These are phyloP conservation scores for Colletotrichum sp. DNA, from an alignment of 2,329 filamentous ascomycete genomes.

Conservation along the genomic window DNA sequence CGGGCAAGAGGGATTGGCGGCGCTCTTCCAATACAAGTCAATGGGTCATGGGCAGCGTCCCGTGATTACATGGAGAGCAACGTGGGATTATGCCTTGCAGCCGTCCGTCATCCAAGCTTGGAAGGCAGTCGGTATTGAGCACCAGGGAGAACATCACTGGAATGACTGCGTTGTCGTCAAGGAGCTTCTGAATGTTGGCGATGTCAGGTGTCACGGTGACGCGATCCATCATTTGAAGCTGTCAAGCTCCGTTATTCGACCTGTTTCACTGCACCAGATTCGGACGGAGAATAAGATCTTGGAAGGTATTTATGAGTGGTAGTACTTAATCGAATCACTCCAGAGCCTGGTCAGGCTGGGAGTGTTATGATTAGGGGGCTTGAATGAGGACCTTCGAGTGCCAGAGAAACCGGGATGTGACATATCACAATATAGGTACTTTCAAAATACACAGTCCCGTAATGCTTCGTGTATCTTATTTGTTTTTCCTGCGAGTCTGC, in stretches of 20 bases:
- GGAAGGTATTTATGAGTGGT: accelerated
- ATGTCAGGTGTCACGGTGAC: not conserved
- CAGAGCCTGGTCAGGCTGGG: no score
- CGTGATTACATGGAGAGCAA: not conserved
- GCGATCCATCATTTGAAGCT: not conserved
- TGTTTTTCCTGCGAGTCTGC: no score
- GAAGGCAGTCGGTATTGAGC: not conserved
- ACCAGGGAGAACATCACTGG: not conserved
- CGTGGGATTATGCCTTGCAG: not conserved
- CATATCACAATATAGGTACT: no score
- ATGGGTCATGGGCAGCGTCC: not conserved
- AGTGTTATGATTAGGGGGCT: no score
- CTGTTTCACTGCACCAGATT: not conserved
- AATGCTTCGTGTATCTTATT: no score
- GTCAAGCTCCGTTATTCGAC: not conserved
- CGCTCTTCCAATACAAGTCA: not conserved
- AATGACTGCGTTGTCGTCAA: not conserved
- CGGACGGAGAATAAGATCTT: accelerated
- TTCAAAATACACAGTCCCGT: no score
- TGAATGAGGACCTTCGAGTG: no score
- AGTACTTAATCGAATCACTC: no score
- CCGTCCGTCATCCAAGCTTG: not conserved
- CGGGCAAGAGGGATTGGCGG: not conserved
- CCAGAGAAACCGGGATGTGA: no score
- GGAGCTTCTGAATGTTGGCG: not conserved